Base-by-base conservation (phyloP, 192 early-diverging fungal species). In the Ramicandelaber brevisporus region DNA sequence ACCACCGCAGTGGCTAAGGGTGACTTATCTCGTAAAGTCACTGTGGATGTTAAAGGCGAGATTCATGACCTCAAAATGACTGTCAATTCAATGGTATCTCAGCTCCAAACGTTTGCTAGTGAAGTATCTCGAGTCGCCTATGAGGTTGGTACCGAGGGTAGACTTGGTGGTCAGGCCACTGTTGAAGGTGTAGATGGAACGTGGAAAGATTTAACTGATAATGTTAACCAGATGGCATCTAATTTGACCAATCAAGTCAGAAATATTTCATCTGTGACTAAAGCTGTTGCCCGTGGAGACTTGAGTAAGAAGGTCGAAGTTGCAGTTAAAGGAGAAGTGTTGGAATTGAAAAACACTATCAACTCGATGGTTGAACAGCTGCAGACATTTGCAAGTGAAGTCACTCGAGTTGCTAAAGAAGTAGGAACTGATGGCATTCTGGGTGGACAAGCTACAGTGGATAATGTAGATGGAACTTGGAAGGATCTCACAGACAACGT, bases 81-180 rank as follows among this genome's bases (percentile, higher is more conserved):
- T 1, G 56, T 68, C 30, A 68, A 63, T 27, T 39, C 43, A 4
- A 52, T 66, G 46, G 63, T 66, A 4, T 53, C 61, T 24, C 62
- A 67, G 35, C 49, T 75, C 5, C 40, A 50, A 21, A 42, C 33
- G 12, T 56, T 69, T 34, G 55, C 61, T 13, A 36, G 46, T 9
- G 62, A 72, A 44, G 57, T 74, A 10, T 68, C 62, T 15, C 50
- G 64, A 24, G 68, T 75, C 4, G 66, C 70, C 26, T 56, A 62
- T 2, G 62, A 71, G 29, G 60, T 63, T 4, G 68, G 63, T 12
- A 61, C 68, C 18, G 62, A 73, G 35, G 70, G 75, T 3, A 65
- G 65, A 21, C 45, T 79, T 0, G 75, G 75, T 22, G 65, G 69
- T 2, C 65, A 75, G 39, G 58, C 53, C 2, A 21, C 15, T 0